phyloP scores from a whole-genome alignment of 2,329 filamentous ascomycete species.

The Peltaster fructicola region DNA sequence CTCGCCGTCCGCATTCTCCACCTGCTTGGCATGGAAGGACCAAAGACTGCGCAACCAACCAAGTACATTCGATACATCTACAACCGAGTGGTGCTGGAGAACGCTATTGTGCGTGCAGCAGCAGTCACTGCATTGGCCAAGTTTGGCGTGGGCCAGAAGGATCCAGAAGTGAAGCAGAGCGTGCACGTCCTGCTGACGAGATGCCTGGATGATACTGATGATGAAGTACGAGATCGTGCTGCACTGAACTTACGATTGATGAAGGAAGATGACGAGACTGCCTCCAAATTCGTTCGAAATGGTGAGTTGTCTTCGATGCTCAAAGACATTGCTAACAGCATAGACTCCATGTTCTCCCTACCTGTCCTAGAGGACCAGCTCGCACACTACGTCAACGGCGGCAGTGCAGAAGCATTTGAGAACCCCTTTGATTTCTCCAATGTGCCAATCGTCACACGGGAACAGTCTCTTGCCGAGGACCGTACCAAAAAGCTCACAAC shows the following conservation, averaged over 20 bases:
- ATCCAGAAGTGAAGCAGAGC: slow-evolving; percentile 90
- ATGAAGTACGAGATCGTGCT: slow-evolving; percentile 91
- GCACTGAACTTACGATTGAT: slow-evolving; percentile 84
- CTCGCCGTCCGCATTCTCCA: slow-evolving; percentile 89
- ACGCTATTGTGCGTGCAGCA: slow-evolving; percentile 84
- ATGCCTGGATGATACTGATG: slow-evolving; percentile 91
- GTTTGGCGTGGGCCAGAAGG: slow-evolving; percentile 92
- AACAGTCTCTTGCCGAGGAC: slow-evolving; percentile 91
- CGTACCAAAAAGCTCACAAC: slow-evolving; percentile 93
- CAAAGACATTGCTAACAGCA: slow-evolving; percentile 8
- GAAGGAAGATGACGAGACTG: slow-evolving; percentile 65
- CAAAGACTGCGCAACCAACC: slow-evolving; percentile 85
- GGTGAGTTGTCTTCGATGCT: slow-evolving; percentile 32
- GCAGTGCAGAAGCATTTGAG: slow-evolving; percentile 70
- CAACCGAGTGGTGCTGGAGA: slow-evolving; percentile 93
- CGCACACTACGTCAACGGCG: slow-evolving; percentile 90
- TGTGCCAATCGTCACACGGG: slow-evolving; percentile 83
- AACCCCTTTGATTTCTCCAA: slow-evolving; percentile 77
- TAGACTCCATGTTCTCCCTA: slow-evolving; percentile 88
- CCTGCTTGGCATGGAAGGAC: slow-evolving; percentile 82
- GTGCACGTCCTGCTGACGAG: slow-evolving; percentile 81
- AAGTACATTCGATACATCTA: slow-evolving; percentile 99
- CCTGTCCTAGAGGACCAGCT: slow-evolving; percentile 93
- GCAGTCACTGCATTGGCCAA: slow-evolving; percentile 92
- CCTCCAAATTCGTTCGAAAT: slow-evolving; percentile 80